These are phyloP conservation scores for Ogataea salicorniae DNA, from an alignment of 805 yeast genomes.

Conservation along the genomic window DNA sequence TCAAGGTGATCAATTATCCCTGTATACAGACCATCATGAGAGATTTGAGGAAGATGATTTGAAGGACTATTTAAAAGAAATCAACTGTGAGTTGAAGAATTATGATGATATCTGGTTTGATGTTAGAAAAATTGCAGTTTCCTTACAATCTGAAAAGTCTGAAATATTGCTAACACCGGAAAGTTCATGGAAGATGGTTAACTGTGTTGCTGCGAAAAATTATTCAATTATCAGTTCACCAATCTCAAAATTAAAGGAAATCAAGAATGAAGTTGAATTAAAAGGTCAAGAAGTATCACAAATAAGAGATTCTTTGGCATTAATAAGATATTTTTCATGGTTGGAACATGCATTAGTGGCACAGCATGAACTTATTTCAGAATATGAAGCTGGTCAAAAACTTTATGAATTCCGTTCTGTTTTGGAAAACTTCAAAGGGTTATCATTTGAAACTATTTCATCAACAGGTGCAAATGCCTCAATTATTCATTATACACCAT, in stretches of 20 bases:
- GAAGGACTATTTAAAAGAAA: conserved; percentile 35
- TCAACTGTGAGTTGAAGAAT: conserved; percentile 38
- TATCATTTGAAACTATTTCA: conserved; percentile 69
- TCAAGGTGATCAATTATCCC: conserved; percentile 32
- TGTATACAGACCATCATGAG: conserved; percentile 38
- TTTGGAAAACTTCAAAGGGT: conserved; percentile 52
- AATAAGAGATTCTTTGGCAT: conserved; percentile 54
- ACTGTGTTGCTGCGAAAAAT: conserved; percentile 38
- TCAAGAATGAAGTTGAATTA: conserved; percentile 46
- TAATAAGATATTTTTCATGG: conserved; percentile 53
- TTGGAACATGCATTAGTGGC: conserved; percentile 43
- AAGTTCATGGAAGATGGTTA: conserved; percentile 65
- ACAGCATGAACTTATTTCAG: conserved; percentile 47
- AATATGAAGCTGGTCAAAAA: conserved; percentile 60
- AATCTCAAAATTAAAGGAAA: conserved; percentile 45
- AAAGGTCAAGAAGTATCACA: conserved; percentile 49
- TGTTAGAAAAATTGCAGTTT: conserved; percentile 33
- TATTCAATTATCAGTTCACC: conserved; percentile 49
- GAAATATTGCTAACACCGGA: conserved; percentile 48
- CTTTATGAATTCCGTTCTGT: conserved; percentile 49
- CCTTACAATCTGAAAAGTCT: conserved; percentile 16
- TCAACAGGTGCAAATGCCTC: conserved; percentile 77
- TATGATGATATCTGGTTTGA: conserved; percentile 44
- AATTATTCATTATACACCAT: conserved; percentile 68
- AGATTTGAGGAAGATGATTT: conserved; percentile 34